Conservation (phyloP, 139 green algal genomes). For the Volvox africanus region DNA sequence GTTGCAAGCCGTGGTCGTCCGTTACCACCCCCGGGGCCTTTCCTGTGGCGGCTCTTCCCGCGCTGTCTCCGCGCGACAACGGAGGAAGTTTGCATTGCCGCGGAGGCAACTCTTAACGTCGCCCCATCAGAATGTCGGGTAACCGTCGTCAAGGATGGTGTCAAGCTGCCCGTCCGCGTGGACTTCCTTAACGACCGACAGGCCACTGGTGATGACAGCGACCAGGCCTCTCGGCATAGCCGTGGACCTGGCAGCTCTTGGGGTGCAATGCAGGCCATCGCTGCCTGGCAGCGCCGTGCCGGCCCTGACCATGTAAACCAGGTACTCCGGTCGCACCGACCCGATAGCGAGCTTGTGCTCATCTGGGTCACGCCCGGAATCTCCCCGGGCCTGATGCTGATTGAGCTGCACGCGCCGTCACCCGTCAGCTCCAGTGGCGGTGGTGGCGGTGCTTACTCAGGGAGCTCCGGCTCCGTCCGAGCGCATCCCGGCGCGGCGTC, state of each 20-base stretch:
- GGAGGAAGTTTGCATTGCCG: slow-evolving; percentile 29
- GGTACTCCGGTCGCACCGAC: background rate
- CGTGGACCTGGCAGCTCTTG: background rate
- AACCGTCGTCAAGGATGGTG: background rate
- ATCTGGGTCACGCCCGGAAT: slow-evolving; percentile 24
- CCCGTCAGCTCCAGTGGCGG: background rate
- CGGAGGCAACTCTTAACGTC: slow-evolving; percentile 1
- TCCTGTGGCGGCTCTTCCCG: slow-evolving; percentile 42
- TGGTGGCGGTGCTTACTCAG: no score
- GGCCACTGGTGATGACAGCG: background rate
- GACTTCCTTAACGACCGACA: slow-evolving; percentile 28
- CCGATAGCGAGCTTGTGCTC: slow-evolving; percentile 34
- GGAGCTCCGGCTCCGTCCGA: background rate
- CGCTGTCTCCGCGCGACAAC: slow-evolving; percentile 9
- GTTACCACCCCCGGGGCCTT: background rate
- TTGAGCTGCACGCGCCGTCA: slow-evolving; percentile 17
- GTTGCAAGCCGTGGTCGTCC: no score
- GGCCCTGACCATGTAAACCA: background rate
- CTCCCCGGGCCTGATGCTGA: background rate
- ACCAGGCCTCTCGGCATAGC: background rate
- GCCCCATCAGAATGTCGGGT: slow-evolving; percentile 8
- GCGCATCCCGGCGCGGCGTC: background rate
- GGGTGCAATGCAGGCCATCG: slow-evolving; percentile 1
- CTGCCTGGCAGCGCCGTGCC: background rate
- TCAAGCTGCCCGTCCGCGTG: slow-evolving; percentile 2